A percentile compares a stretch with the other conserved stretches of the same genome.
Evolutionary conservation across 441 rosid species (phyloP).

Genomic region (Geranium incanum): DNA sequence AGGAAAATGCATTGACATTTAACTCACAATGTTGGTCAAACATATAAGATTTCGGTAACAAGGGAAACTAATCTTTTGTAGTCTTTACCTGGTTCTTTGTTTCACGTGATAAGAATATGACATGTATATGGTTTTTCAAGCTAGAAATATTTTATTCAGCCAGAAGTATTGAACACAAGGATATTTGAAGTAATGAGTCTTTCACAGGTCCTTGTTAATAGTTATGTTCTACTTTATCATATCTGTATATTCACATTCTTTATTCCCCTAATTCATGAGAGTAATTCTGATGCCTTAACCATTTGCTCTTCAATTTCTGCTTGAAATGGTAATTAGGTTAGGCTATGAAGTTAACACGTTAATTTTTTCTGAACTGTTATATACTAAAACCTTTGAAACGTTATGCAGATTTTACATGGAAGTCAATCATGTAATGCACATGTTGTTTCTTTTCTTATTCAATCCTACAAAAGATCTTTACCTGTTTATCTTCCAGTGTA

Average conservation of each 20-base stretch:
- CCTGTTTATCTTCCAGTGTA: constrained; percentile 89
- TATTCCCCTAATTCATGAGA: too few species aligned
- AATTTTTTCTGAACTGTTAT: background rate
- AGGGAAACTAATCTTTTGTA: too few species aligned
- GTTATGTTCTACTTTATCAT: background rate
- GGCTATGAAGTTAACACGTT: background rate
- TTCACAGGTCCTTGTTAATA: background rate
- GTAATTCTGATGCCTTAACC: background rate
- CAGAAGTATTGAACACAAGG: background rate
- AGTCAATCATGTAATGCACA: constrained; percentile 66
- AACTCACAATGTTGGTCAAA: too few species aligned
- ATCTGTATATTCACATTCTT: background rate
- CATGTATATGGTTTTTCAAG: too few species aligned
- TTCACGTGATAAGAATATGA: too few species aligned
- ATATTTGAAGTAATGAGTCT: background rate
- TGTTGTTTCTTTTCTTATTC: constrained; percentile 47
- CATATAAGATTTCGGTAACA: too few species aligned
- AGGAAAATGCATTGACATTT: too few species aligned
- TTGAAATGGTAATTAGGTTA: background rate
- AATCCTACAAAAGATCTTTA: constrained; percentile 80
- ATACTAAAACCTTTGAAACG: constrained; percentile 6
- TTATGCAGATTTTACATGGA: constrained; percentile 78
- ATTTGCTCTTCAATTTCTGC: background rate
- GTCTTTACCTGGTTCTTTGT: too few species aligned
- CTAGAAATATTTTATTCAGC: too few species aligned